Percentiles rank a stretch among this genome's conserved stretches.
Evolutionary conservation across 2,329 filamentous ascomycete species (phyloP).

Genomic region (Whalleya microplaca): DNA sequence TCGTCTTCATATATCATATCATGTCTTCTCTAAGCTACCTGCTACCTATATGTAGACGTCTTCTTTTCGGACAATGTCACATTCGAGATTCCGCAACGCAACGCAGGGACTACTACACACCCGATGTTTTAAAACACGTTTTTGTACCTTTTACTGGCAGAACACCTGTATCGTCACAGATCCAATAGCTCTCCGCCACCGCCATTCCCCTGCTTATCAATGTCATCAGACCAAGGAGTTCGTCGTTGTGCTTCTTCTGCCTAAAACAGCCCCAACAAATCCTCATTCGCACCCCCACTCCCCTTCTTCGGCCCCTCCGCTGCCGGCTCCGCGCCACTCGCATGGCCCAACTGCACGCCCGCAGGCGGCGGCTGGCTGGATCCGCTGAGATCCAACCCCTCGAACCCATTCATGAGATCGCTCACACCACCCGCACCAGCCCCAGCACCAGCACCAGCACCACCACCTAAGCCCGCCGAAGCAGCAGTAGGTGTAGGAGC

Average conservation of each 20-base stretch:
- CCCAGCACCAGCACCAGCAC: too few species aligned
- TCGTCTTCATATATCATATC: not conserved
- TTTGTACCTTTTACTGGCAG: too few species aligned
- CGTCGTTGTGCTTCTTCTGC: not conserved
- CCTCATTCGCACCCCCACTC: slow-evolving; percentile 61
- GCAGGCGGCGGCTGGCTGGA: slow-evolving; percentile 67
- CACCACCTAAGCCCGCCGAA: too few species aligned
- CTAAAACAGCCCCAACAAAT: slow-evolving; percentile 63
- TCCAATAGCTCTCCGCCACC: slow-evolving; percentile 4
- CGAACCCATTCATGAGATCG: slow-evolving; percentile 90
- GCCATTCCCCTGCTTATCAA: not conserved
- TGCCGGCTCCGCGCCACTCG: slow-evolving; percentile 43
- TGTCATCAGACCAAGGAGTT: slow-evolving; percentile 1
- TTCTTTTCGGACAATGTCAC: not conserved
- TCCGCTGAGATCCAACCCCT: slow-evolving; percentile 74
- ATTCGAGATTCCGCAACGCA: not conserved
- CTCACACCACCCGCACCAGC: too few species aligned
- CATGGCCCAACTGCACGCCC: slow-evolving; percentile 57
- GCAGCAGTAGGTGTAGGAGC: too few species aligned
- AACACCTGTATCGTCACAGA: too few species aligned
- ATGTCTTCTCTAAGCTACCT: not conserved
- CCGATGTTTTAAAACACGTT: too few species aligned
- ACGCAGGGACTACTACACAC: too few species aligned
- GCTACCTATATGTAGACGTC: too few species aligned
- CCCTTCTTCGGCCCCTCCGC: too few species aligned